Conservation (phyloP, 1,284 basidiomycete species). For the Prillingera fragicola region DNA sequence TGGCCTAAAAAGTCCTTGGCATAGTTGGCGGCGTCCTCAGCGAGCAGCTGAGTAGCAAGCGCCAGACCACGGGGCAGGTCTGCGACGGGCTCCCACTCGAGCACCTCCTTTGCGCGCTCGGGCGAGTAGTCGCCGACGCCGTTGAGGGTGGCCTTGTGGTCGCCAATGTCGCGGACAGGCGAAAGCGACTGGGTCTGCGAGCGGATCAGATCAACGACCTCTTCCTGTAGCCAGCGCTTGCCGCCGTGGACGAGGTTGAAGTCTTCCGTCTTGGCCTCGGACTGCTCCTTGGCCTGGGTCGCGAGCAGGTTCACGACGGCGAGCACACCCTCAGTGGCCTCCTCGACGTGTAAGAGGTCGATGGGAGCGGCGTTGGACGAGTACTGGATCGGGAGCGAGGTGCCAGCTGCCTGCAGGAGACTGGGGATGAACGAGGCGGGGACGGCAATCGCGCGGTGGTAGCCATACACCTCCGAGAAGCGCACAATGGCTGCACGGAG, state of each 20-base stretch:
- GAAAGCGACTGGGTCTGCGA: conserved; percentile 30
- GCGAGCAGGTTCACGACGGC: conserved; percentile 15
- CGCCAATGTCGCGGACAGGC: conserved; percentile 38
- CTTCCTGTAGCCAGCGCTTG: conserved; percentile 23
- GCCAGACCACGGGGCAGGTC: conserved; percentile 26
- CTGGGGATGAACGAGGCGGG: conserved; percentile 36
- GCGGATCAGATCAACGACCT: conserved; percentile 38
- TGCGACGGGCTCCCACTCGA: conserved; percentile 30
- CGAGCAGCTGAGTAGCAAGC: conserved; percentile 20
- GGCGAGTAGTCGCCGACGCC: conserved; percentile 15
- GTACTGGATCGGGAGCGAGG: conserved; percentile 41
- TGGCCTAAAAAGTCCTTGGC: conserved; percentile 25
- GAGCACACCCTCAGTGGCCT: conserved; percentile 33
- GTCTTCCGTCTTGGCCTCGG: conserved; percentile 3
- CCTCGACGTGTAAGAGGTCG: conserved; percentile 39
- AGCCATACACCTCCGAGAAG: conserved; percentile 43
- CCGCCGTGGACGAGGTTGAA: conserved; percentile 44
- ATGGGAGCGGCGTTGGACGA: conserved; percentile 28
- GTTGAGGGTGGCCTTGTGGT: conserved; percentile 12
- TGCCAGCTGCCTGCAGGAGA: conserved; percentile 36
- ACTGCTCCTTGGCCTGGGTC: neutral
- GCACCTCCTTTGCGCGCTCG: conserved; percentile 10
- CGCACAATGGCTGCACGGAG: conserved; percentile 30
- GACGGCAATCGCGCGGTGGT: conserved; percentile 22
- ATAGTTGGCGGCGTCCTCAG: conserved; percentile 26